Base-by-base conservation (phyloP, 202 grass and related monocot species). In the Schoenoplectus tabernaemontani region DNA sequence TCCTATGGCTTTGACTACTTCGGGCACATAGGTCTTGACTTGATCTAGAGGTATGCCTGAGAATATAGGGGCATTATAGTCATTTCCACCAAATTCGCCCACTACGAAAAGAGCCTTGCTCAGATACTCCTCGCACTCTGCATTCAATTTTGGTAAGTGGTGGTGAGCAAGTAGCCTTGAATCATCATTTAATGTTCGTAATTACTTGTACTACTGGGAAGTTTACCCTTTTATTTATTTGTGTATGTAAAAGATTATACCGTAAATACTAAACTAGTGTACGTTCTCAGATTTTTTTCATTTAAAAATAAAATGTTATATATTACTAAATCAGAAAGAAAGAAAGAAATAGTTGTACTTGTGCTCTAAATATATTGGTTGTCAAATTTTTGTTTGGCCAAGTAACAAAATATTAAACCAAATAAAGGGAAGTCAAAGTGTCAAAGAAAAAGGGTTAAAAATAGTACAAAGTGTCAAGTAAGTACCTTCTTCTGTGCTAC, bases 51-150 rank as follows among this genome's bases (percentile, higher is more conserved):
- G 8, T n/a, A 77, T 91, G 30, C 89, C 89, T 0, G 95, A 93
- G 86, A 98, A 98, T 1, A 98, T 44, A 4, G 86, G 87, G 23
- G 95, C 91, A n/a, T 92, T 94, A 78, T 98, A 98, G 86, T 98
- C 95, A 44, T 98, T 98, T 23, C 95, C 95, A 26, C 95, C 91
- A 72, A 98, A 98, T 82, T 98, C 95, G 2, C 95, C 91, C 23
- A 94, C 84, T 30, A 98, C 91, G 71, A 98, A 98, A 30, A 98
- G 86, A 17, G 95, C 89, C 67, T 86, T 94, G 73, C 91, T 71
- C 46, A 98, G 80, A 88, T 92, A 98, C 16, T 92, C 87, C 78
- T 77, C 87, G 86, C 91, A 98, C 23, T 86, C 95, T 98, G 91
- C 84, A 90, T 57, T 63, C 0, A 78, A 24, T 80, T 80, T 80